Conservation (phyloP, 805 yeast species). For the Cyberlindnera suaveolens region DNA sequence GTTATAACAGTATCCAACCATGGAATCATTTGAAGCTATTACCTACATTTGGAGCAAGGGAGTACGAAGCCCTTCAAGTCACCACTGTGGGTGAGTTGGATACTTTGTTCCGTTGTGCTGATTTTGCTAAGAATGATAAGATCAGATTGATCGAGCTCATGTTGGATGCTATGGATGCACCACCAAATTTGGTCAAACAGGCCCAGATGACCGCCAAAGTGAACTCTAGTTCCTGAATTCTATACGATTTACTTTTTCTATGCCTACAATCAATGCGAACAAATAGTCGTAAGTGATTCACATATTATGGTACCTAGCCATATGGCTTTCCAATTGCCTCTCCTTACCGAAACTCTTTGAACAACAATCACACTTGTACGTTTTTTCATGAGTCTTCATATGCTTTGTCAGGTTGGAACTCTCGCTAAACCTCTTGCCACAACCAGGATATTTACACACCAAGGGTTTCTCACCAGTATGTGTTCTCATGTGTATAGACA, state of each 20-base stretch:
- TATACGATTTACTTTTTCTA: neutral
- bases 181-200: slow-evolving; percentile 54
- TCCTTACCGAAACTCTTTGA: slow-evolving; percentile 44
- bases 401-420: slow-evolving; percentile 86
- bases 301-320: slow-evolving; percentile 8
- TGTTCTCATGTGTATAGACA: slow-evolving; percentile 75
- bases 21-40: slow-evolving; percentile 57
- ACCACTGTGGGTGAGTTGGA: slow-evolving; percentile 52
- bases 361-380: slow-evolving; percentile 46
- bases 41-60: slow-evolving; percentile 39
- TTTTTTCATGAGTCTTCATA: slow-evolving; percentile 65
- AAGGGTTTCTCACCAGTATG: slow-evolving; percentile 93
- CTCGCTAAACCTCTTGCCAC: slow-evolving; percentile 83
- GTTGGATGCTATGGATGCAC: slow-evolving; percentile 64
- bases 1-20: slow-evolving; percentile 57
- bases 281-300: neutral
- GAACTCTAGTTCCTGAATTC: neutral
- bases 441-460: slow-evolving; percentile 69
- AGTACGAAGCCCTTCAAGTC: slow-evolving; percentile 47
- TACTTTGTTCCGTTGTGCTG: slow-evolving; percentile 37
- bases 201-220: slow-evolving; percentile 46
- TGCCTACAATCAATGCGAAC: neutral
- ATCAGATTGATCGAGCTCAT: slow-evolving; percentile 59
- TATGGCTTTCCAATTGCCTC: slow-evolving; percentile 37
- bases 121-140: slow-evolving; percentile 47